Conservation (phyloP, 345 rosid species). For the Eutrema heterophyllum region DNA sequence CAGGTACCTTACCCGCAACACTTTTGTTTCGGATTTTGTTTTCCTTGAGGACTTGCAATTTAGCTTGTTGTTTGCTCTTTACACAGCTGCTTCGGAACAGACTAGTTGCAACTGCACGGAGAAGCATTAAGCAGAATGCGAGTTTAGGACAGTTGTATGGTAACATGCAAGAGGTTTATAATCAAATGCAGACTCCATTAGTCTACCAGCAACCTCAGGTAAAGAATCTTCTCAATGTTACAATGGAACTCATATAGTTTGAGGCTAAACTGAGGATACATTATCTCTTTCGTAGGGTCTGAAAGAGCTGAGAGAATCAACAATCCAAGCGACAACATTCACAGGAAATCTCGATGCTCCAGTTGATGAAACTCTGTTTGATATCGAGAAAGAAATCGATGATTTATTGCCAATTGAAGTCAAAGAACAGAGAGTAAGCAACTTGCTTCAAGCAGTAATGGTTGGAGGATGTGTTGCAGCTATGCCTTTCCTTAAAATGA, state of each 20-base stretch:
- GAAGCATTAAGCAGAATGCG: constrained; percentile 60
- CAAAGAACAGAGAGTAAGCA: constrained; percentile 93
- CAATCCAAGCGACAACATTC: constrained; percentile 67
- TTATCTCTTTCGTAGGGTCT: constrained; percentile 51
- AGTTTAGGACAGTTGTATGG: constrained; percentile 79
- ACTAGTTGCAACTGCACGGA: constrained; percentile 61
- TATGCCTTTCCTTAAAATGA: constrained; percentile 87
- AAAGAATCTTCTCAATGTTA: constrained; percentile 5
- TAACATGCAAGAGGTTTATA: constrained; percentile 76
- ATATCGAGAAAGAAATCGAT: constrained; percentile 79
- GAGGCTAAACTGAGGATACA: background rate
- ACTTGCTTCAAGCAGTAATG: constrained; percentile 87
- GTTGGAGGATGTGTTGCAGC: constrained; percentile 88
- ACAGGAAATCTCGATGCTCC: constrained; percentile 79
- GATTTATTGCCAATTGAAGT: constrained; percentile 87
- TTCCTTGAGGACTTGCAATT: background rate
- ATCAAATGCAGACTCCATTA: constrained; percentile 88
- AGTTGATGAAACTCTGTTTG: constrained; percentile 74
- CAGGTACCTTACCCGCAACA: constrained; percentile 73
- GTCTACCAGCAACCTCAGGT: constrained; percentile 54
- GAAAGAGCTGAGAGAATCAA: constrained; percentile 83
- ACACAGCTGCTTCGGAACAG: constrained; percentile 76
- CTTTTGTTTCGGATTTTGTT: background rate
- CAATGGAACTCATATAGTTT: background rate
- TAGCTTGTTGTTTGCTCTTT: constrained; percentile 3